Evolutionary conservation across 2,329 filamentous ascomycete species (phyloP).

Genomic region (Calonectria ilicicola): DNA sequence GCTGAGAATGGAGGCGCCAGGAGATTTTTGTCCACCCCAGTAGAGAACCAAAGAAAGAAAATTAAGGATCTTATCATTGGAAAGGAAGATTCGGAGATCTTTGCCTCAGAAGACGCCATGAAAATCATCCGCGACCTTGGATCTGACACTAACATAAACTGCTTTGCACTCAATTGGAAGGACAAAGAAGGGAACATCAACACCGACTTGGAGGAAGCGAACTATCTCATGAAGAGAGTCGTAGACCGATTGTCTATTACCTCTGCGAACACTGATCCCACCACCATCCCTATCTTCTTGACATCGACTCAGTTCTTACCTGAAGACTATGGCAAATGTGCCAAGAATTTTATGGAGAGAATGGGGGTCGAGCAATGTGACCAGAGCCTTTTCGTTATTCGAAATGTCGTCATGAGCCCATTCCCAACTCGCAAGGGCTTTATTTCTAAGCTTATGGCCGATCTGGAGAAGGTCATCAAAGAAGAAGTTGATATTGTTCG

Average conservation of each 20-base stretch:
- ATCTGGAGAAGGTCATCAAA: constrained; percentile 46
- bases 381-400: constrained; percentile 56
- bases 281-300: constrained; percentile 56
- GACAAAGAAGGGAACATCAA: constrained; percentile 53
- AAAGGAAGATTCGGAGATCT: constrained; percentile 51
- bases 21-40: constrained; percentile 35
- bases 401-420: constrained; percentile 62
- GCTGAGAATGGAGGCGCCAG: constrained; percentile 43
- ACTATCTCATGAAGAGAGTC: constrained; percentile 60
- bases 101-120: constrained; percentile 49
- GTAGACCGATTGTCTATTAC: constrained; percentile 56
- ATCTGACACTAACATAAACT: constrained; percentile 61
- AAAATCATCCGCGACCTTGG: constrained; percentile 54
- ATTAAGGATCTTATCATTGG: constrained; percentile 54
- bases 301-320: constrained; percentile 57
- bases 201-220: constrained; percentile 59
- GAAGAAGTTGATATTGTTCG: constrained; percentile 46
- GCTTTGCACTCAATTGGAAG: constrained; percentile 58
- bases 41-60: constrained; percentile 50
- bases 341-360: constrained; percentile 54
- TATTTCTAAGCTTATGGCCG: constrained; percentile 49
- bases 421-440: constrained; percentile 56
- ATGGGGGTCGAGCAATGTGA: constrained; percentile 49
- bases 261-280: constrained; percentile 52
- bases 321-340: constrained; percentile 55